Evolutionary conservation across 768 basidiomycete species (phyloP).

Genomic region (Pulveroboletus sp.): DNA sequence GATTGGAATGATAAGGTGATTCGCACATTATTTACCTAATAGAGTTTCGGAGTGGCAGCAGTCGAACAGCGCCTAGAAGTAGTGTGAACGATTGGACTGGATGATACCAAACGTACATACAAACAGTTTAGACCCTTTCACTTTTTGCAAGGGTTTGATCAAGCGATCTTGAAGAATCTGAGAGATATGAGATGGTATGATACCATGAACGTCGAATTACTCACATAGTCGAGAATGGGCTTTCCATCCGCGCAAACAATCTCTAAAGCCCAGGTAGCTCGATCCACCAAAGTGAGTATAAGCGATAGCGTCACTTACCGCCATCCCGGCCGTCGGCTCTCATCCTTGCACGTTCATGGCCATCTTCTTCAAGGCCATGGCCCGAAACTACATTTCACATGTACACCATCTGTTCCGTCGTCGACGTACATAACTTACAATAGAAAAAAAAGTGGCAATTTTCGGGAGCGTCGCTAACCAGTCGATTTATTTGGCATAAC

Average conservation of each 20-base stretch:
- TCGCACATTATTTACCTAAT: slow-evolving; percentile 14
- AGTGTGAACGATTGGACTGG: background rate
- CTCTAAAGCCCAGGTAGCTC: slow-evolving; percentile 12
- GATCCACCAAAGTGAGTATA: background rate
- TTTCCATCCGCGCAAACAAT: slow-evolving; percentile 19
- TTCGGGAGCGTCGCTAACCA: slow-evolving; percentile 39
- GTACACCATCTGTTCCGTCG: background rate
- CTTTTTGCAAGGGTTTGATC: slow-evolving; percentile 15
- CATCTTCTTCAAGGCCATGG: slow-evolving; percentile 18
- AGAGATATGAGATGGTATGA: background rate
- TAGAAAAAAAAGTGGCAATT: slow-evolving; percentile 54
- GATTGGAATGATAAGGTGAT: background rate
- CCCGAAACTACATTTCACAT: slow-evolving; percentile 15
- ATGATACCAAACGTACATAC: slow-evolving; percentile 3
- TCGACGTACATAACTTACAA: slow-evolving; percentile 35
- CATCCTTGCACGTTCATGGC: slow-evolving; percentile 25
- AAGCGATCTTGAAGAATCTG: slow-evolving; percentile 22
- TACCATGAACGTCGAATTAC: background rate
- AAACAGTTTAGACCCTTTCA: slow-evolving; percentile 20
- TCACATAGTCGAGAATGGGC: slow-evolving; percentile 24
- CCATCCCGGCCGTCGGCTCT: slow-evolving; percentile 51
- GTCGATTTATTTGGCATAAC: slow-evolving; percentile 40
- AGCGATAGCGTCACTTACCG: slow-evolving; percentile 30
- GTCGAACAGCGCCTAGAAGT: slow-evolving; percentile 25
- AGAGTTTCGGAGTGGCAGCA: slow-evolving; percentile 30